Evolutionary conservation across 2,329 filamentous ascomycete genomes (phyloP), one percentile per base, ranked within the genome.

Genomic region (Emericellopsis atlantica): DNA sequence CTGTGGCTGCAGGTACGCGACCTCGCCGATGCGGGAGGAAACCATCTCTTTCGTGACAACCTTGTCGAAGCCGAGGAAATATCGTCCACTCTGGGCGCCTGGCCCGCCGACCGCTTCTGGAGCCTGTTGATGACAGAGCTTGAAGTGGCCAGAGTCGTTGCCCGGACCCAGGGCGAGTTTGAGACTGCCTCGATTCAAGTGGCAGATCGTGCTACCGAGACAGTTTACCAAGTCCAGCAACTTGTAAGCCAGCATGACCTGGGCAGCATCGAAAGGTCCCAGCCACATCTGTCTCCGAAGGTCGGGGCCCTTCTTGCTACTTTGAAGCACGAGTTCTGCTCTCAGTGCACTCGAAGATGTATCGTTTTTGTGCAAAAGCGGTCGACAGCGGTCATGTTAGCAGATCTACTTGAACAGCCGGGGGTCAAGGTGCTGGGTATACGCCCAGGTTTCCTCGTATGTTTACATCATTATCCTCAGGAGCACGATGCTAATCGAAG

Each of bases 91-190:
- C 67, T 96, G 4, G 92, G 92, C 1, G 61, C 71, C 3, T 96
- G 92, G 90, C 85, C 84, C 49, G 79, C 87, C 1, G 88, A 98
- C 54, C 69, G 78, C 39, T 79, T 86, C 43, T 95, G 88, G 88
- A 67, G 73, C 41, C 71, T 86, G 26, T 73, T 76, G 11, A 66
- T 94, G 18, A 69, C 71, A 0, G 74, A 84, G 6, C 66, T 76
- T 4, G 74, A 81, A 43, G 60, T 74, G 0, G 64, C 66, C 4
- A 83, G 76, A 46, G 62, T 86, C 3, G 72, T 82, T 38, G 67
- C 73, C 42, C 65, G 70, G 43, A 69, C 72, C 2, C 70, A 70
- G 44, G 57, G 59, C 6, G 56, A 61, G 5, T 49, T 48, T 4
- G 37, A 36, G 4, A 36, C 14, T 39, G 40, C 36, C 9, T 9